Evolutionary conservation across 352 stramenopile species (phyloP).

Genomic region (Pythium oligandrum): DNA sequence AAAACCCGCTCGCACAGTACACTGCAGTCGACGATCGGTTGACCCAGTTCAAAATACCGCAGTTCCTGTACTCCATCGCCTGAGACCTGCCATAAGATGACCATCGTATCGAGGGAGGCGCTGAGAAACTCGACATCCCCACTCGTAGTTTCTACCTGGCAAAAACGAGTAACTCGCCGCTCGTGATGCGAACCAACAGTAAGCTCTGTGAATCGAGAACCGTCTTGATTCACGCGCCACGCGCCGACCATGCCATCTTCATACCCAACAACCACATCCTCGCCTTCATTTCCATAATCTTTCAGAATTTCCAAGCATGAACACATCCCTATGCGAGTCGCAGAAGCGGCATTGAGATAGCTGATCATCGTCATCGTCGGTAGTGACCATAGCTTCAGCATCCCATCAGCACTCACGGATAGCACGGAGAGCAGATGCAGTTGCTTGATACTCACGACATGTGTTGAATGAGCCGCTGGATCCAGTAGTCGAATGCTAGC

Average conservation of each 20-base stretch:
- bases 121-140: constrained; percentile 26
- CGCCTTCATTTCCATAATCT: neutral
- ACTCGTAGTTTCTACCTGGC: constrained; percentile 3
- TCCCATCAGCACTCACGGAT: constrained; percentile 47
- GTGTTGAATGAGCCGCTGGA: constrained; percentile 36
- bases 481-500: neutral
- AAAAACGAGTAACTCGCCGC: constrained; percentile 33
- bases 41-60: constrained; percentile 59
- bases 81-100: constrained; percentile 46
- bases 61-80: constrained; percentile 32
- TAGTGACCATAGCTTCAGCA: constrained; percentile 57
- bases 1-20: constrained; percentile 17
- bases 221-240: constrained; percentile 24
- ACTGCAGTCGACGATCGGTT: constrained; percentile 39
- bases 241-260: constrained; percentile 46
- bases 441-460: constrained; percentile 26
- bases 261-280: constrained; percentile 31
- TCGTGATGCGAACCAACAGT: constrained; percentile 31
- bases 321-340: constrained; percentile 12
- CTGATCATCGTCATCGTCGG: constrained; percentile 28
- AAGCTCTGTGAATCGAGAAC: constrained; percentile 21
- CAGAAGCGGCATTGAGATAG: constrained; percentile 32
- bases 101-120: constrained; percentile 59
- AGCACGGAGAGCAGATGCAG: constrained; percentile 10
- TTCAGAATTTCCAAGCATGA: constrained; percentile 34